A percentile compares a stretch with the other conserved stretches of the same genome.
Conservation (phyloP, 2,329 filamentous ascomycete species). For the Sclerotinia sclerotiorum region DNA sequence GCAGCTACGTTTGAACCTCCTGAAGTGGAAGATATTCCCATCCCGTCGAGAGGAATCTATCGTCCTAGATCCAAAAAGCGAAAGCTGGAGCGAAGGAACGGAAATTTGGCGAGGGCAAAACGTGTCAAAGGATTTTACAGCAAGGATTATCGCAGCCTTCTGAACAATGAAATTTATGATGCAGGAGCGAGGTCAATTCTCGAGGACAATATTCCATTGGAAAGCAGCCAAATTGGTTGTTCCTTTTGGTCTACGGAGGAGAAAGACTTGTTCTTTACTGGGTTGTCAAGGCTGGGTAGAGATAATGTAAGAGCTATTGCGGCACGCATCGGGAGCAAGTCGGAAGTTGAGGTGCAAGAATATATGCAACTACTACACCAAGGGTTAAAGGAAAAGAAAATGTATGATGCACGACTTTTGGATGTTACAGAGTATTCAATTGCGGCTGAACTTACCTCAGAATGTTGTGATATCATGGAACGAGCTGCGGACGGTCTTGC, state of each 20-base stretch:
- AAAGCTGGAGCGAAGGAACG: conserved; percentile 22
- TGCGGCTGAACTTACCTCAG: conserved; percentile 68
- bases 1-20: conserved; percentile 36
- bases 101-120: conserved; percentile 32
- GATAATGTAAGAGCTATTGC: conserved; percentile 64
- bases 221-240: conserved; percentile 63
- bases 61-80: conserved; percentile 29
- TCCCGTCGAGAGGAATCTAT: conserved; percentile 26
- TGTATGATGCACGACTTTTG: conserved; percentile 39
- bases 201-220: conserved; percentile 38
- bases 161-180: conserved; percentile 60
- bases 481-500: conserved; percentile 65
- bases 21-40: conserved; percentile 32
- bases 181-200: conserved; percentile 42
- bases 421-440: conserved; percentile 62
- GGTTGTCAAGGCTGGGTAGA: conserved; percentile 62
- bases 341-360: conserved; percentile 68
- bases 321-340: conserved; percentile 66
- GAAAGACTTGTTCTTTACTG: conserved; percentile 68
- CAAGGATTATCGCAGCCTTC: conserved; percentile 50
- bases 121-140: conserved; percentile 47
- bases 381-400: conserved; percentile 41
- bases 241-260: conserved; percentile 70
- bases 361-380: conserved; percentile 64
- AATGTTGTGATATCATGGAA: conserved; percentile 67